These are phyloP conservation scores for Myriosclerotinia scirpicola DNA, from an alignment of 2,329 filamentous ascomycete species.

Conservation along the genomic window DNA sequence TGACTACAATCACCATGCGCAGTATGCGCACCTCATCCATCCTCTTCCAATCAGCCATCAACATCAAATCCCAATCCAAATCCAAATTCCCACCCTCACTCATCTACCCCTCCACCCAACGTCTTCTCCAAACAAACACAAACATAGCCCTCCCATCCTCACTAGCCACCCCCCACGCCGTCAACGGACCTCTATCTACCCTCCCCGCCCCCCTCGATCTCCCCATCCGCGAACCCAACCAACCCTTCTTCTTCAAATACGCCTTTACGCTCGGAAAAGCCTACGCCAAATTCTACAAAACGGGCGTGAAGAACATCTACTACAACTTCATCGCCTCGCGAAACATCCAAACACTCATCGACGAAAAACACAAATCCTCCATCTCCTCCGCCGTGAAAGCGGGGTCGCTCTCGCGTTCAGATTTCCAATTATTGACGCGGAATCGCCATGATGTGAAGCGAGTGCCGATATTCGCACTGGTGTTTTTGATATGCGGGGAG, in stretches of 20 bases:
- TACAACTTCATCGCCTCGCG: constrained; percentile 57
- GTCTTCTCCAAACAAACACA: constrained; percentile 43
- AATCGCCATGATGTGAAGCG: constrained; percentile 72
- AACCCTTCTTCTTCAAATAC: constrained; percentile 44
- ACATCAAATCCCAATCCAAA: constrained; percentile 33
- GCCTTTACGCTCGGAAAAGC: constrained; percentile 58
- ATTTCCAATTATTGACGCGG: constrained; percentile 69
- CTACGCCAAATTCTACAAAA: constrained; percentile 85
- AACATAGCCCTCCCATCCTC: constrained; percentile 1
- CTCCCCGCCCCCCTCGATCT: constrained; percentile 68
- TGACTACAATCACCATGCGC: constrained; percentile 34
- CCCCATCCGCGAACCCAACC: constrained; percentile 52
- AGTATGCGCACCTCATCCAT: constrained; percentile 33
- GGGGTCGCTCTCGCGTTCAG: constrained; percentile 56
- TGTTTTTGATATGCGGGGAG: constrained; percentile 80
- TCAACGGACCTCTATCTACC: constrained; percentile 74
- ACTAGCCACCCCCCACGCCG: constrained; percentile 22
- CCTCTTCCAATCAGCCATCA: constrained; percentile 31
- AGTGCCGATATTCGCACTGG: constrained; percentile 72
- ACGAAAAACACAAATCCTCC: constrained; percentile 42
- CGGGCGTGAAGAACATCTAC: constrained; percentile 73
- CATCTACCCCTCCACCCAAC: constrained; percentile 41
- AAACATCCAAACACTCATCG: constrained; percentile 50
- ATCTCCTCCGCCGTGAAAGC: constrained; percentile 40
- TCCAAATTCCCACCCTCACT: constrained; percentile 37